These are phyloP conservation scores for Chrysopogon serrulatus DNA, from an alignment of 176 grass and related monocot genomes.

Conservation along the genomic window DNA sequence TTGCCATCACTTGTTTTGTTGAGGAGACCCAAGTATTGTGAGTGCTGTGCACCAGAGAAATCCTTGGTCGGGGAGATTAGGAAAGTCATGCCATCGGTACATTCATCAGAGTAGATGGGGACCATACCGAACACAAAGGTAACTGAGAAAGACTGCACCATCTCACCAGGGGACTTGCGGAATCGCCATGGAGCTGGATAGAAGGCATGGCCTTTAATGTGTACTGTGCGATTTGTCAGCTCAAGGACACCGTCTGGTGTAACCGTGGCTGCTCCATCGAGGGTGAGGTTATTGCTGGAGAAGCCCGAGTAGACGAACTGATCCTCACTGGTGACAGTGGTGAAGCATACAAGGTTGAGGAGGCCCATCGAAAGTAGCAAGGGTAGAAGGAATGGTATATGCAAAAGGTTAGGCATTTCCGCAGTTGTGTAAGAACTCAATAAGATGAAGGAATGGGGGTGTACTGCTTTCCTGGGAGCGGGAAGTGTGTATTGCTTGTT, in stretches of 20 bases:
- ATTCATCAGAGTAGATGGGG: not conserved
- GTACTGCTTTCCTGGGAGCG: not conserved
- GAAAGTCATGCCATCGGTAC: constrained; percentile 17
- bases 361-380: not conserved
- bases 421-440: not conserved
- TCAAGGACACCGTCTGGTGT: not conserved
- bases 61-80: constrained; percentile 12
- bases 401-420: not conserved
- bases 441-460: not conserved
- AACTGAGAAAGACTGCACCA: not conserved
- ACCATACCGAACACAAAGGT: constrained; percentile 5
- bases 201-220: not conserved
- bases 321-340: not conserved
- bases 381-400: not conserved
- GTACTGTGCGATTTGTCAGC: not conserved
- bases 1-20: not conserved
- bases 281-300: not conserved
- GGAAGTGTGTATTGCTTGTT: not conserved
- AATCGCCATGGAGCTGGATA: not conserved
- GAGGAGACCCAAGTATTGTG: constrained; percentile 37
- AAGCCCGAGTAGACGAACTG: constrained; percentile 21
- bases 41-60: not conserved
- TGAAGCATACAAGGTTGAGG: not conserved
- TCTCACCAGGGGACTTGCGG: not conserved
- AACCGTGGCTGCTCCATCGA: not conserved